These are phyloP conservation scores for Aspergillus sp. DNA, from an alignment of 2,329 filamentous ascomycete species.

Conservation along the genomic window DNA sequence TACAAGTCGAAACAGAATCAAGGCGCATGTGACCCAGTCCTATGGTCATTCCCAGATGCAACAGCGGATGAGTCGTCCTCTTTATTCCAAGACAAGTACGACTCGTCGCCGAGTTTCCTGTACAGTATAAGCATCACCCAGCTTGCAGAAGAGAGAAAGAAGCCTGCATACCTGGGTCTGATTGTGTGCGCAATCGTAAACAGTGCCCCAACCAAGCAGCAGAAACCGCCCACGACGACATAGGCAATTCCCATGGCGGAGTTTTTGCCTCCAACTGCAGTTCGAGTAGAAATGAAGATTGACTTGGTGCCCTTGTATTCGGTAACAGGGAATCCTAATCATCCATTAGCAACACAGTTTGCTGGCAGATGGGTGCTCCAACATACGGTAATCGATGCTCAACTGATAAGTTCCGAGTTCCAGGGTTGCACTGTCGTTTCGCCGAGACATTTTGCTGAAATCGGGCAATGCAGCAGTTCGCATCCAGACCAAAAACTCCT, in stretches of 20 bases:
- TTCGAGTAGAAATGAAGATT: slow-evolving; percentile 81
- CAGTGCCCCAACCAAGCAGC: slow-evolving; percentile 78
- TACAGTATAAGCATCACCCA: slow-evolving; percentile 2
- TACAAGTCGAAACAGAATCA: slow-evolving; percentile 2
- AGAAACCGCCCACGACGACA: slow-evolving; percentile 87
- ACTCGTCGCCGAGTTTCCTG: slow-evolving; percentile 96
- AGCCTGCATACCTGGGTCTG: slow-evolving; percentile 66
- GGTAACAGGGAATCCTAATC: slow-evolving; percentile 70
- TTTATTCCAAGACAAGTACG: slow-evolving; percentile 93
- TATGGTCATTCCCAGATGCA: slow-evolving; percentile 53
- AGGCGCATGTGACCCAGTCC: slow-evolving; percentile 22
- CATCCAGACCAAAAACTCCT: slow-evolving; percentile 98
- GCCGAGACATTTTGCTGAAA: slow-evolving; percentile 87
- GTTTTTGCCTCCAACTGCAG: slow-evolving; percentile 91
- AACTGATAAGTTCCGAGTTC: slow-evolving; percentile 67
- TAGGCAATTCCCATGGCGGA: slow-evolving; percentile 95
- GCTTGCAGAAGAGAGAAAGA: not conserved
- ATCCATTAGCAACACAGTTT: slow-evolving; percentile 7
- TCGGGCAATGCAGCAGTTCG: slow-evolving; percentile 87
- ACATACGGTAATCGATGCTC: slow-evolving; percentile 72
- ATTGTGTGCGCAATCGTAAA: slow-evolving; percentile 90
- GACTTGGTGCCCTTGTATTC: slow-evolving; percentile 83
- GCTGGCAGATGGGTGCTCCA: not conserved
- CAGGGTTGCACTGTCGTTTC: slow-evolving; percentile 72
- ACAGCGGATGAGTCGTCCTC: slow-evolving; percentile 57